phyloP scores from a whole-genome alignment of 352 stramenopile genomes.

The Halophytophthora polymorphica region DNA sequence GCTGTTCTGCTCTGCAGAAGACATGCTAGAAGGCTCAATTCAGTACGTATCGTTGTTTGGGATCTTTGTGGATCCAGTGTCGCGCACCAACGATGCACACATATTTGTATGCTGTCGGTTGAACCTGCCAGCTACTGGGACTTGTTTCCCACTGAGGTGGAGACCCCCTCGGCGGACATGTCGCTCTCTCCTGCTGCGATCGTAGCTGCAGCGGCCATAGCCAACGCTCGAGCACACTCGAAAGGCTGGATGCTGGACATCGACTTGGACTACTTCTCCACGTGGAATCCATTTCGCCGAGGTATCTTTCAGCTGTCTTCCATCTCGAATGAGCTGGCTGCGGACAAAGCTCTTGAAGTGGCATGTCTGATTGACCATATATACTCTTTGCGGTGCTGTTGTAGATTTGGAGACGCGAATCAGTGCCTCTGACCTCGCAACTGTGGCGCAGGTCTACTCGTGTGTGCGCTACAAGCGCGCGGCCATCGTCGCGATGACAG shows the following conservation, averaged over 20 bases:
- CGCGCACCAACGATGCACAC: neutral
- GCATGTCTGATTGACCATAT: neutral
- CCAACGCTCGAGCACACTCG: conserved; percentile 16
- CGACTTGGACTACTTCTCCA: conserved; percentile 90
- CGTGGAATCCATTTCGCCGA: conserved; percentile 81
- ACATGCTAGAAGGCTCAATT: conserved; percentile 27
- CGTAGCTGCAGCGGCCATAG: conserved; percentile 16
- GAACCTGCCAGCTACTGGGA: conserved; percentile 42
- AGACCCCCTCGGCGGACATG: neutral
- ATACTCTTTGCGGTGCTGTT: neutral
- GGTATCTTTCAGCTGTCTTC: conserved; percentile 25
- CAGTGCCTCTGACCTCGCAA: conserved; percentile 10
- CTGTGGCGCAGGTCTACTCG: conserved; percentile 42
- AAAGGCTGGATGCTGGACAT: conserved; percentile 75
- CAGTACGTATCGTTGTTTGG: conserved; percentile 16
- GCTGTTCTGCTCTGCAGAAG: conserved; percentile 39
- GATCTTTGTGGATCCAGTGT: neutral
- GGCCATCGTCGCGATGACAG: conserved; percentile 14
- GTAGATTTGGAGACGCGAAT: conserved; percentile 44
- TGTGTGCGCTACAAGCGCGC: conserved; percentile 32
- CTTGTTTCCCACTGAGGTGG: conserved; percentile 33
- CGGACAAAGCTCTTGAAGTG: neutral
- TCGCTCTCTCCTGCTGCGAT: neutral
- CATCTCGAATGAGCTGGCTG: neutral
- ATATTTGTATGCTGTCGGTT: neutral